These are phyloP conservation scores for Symbiodinium natans DNA, from an alignment of 73 alveolate species.

Conservation along the genomic window DNA sequence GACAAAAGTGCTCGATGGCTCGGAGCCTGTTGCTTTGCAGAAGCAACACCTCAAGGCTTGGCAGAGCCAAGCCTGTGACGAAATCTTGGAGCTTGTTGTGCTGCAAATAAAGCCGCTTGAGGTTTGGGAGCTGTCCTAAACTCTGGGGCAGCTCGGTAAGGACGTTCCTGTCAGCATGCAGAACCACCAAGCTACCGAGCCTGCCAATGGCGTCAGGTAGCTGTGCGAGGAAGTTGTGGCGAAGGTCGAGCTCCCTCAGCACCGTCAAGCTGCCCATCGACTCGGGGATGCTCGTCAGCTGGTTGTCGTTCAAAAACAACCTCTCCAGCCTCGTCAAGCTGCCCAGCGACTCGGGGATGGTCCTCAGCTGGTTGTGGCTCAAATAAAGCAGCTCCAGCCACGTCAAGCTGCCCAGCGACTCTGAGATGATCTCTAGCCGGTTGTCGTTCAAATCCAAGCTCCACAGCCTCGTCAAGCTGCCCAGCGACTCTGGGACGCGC, in stretches of 20 bases:
- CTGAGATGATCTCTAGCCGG: background rate
- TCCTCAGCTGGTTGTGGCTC: background rate
- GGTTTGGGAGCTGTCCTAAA: background rate
- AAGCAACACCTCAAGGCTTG: background rate
- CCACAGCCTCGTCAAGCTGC: background rate
- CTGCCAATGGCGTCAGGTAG: background rate
- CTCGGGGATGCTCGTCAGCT: too few relatives aligned
- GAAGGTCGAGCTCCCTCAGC: background rate
- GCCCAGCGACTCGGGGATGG: background rate
- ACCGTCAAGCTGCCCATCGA: background rate
- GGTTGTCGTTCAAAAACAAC: background rate
- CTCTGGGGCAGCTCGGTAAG: background rate
- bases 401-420: background rate
- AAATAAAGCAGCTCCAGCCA: background rate
- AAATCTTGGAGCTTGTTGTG: background rate
- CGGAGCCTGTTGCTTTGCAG: background rate
- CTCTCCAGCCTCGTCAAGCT: background rate
- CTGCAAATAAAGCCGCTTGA: background rate
- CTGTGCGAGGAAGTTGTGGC: background rate
- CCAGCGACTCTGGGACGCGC: too few relatives aligned
- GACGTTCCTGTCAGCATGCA: background rate
- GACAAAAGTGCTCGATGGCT: background rate
- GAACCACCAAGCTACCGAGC: background rate
- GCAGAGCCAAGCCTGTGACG: background rate
- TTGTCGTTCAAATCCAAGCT: background rate